Base-by-base conservation (phyloP, 495 filamentous ascomycete species). In the Halenospora varia region DNA sequence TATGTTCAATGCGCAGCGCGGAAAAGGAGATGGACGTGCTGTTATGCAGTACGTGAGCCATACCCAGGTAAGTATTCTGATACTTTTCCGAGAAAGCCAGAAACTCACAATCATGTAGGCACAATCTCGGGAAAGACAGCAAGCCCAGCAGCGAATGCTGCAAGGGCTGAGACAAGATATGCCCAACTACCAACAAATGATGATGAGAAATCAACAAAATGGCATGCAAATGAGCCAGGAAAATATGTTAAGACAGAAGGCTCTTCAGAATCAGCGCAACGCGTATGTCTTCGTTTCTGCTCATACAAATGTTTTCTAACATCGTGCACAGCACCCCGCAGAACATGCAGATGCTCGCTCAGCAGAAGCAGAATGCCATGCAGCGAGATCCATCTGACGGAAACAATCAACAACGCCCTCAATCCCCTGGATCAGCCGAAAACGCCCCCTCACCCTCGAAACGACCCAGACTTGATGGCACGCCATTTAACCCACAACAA, bases 361-460 rank as follows among this genome's bases (percentile, higher is more conserved):
- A 84, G 49, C 76, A 84, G 51, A 84, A 84, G 56, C 75, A 81
- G 59, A 78, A 80, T 52, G 84, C 86, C 68, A 92, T 96, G 88
- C 87, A 90, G 68, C 82, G 90, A 48, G 88, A 92, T 50, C 88
- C 88, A 49, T 90, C 90, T 6, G 88, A 88, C 48, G 89, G 95
- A 75, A 91, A 96, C 55, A 89, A 90, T 50, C 85, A 81, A 57
- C 81, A 87, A 65, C 84, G 89, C 45, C 86, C 90, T 23, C 88
- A 87, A 59, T 96, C 90, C 35, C 91, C 90, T 4, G 82, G 87
- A 25, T 85, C 87, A 6, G 83, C 82, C 24, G 93, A 96, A 42
- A 96, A 96, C 65, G 90, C 90, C 25, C 88, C 91, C 4, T 97
- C 94, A 20, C 93, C 94, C 9, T 89, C 86, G 53, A 98, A 98